Evolutionary conservation across 345 rosid genomes (phyloP).

Genomic region (Acer yangbiense): DNA sequence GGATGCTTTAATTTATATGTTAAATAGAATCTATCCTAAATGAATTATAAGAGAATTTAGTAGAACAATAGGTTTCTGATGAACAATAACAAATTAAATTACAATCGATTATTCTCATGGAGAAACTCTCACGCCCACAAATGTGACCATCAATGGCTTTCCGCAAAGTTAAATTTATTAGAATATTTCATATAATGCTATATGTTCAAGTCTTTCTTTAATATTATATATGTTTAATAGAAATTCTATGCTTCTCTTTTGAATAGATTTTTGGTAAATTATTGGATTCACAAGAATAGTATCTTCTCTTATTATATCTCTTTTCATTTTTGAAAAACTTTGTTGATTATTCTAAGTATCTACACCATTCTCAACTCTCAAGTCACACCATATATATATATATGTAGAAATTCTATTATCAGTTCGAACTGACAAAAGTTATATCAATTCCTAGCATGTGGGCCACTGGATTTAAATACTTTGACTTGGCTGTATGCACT

Average conservation of each 20-base stretch:
- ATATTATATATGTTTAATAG: not conserved
- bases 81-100: constrained; percentile 2
- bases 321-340: not conserved
- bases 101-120: constrained; percentile 33
- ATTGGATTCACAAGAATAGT: constrained; percentile 35
- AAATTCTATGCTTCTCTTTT: constrained; percentile 5
- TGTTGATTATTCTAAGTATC: constrained; percentile 10
- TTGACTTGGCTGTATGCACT: no score
- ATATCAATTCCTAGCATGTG: no score
- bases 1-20: constrained; percentile 8
- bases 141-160: constrained; percentile 45
- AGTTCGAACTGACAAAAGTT: no score
- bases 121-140: constrained; percentile 49
- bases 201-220: constrained; percentile 32
- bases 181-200: constrained; percentile 51
- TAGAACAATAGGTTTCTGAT: constrained; percentile 27
- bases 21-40: constrained; percentile 28
- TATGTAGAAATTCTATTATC: no score
- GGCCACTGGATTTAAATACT: no score
- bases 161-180: constrained; percentile 46
- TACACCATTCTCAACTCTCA: not conserved
- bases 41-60: constrained; percentile 35
- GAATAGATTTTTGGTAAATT: constrained; percentile 20
- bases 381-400: no score
- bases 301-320: not conserved